Conservation (phyloP, 768 basidiomycete genomes). For the Tremella fuciformis region DNA sequence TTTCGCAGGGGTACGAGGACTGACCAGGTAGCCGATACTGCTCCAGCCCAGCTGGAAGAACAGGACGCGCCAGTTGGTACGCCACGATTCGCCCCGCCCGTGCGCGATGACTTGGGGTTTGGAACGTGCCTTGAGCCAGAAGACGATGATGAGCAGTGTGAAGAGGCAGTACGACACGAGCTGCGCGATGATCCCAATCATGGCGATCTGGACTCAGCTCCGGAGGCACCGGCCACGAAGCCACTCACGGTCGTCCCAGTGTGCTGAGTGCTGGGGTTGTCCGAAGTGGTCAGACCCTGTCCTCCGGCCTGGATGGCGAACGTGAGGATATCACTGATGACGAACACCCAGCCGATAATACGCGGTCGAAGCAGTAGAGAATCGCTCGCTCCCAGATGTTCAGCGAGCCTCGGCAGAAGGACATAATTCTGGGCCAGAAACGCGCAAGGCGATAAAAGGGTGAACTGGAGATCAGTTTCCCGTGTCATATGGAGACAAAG, state of each 20-base stretch:
- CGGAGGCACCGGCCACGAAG: no score
- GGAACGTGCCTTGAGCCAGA: constrained; percentile 34
- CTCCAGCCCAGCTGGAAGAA: constrained; percentile 58
- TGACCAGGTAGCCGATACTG: constrained; percentile 64
- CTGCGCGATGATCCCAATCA: constrained; percentile 54
- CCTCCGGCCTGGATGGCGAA: constrained; percentile 62
- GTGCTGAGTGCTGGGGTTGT: constrained; percentile 15
- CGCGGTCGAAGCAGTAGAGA: constrained; percentile 53
- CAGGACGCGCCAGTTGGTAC: constrained; percentile 61
- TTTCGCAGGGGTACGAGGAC: constrained; percentile 30
- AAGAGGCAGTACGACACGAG: constrained; percentile 58
- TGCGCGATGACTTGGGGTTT: not conserved
- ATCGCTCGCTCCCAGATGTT: constrained; percentile 56
- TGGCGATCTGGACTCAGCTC: not conserved
- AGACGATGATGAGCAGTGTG: constrained; percentile 48
- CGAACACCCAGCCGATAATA: constrained; percentile 60
- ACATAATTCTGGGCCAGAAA: constrained; percentile 63
- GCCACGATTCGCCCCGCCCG: not conserved
- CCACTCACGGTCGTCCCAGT: no score
- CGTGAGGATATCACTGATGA: constrained; percentile 64
- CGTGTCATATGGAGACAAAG: no score
- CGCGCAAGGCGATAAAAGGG: constrained; percentile 59
- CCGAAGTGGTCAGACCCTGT: constrained; percentile 12
- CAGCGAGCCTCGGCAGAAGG: constrained; percentile 63
- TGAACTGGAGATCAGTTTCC: constrained; percentile 19